phyloP scores from a whole-genome alignment of 768 basidiomycete genomes.

The Mycena latifolia region DNA sequence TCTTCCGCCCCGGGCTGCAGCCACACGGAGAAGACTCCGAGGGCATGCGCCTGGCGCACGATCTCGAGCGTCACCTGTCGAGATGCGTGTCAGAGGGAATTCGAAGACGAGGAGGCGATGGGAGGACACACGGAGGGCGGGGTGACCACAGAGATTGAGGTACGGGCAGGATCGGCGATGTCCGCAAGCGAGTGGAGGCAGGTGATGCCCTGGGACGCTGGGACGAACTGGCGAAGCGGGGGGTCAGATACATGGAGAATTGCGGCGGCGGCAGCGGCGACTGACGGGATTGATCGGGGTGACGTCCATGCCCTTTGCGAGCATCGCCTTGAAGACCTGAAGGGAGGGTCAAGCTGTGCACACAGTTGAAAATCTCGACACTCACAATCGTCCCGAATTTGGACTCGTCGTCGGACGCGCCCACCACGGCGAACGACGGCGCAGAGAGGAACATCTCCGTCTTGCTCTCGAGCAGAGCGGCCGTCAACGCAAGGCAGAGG shows the following conservation, averaged over 20 bases:
- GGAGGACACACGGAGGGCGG: background rate
- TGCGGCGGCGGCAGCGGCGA: background rate
- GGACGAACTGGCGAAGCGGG: constrained; percentile 12
- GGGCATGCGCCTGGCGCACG: background rate
- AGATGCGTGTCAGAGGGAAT: too few species aligned
- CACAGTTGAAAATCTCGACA: too few species aligned
- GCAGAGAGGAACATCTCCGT: background rate
- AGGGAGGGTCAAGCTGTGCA: background rate
- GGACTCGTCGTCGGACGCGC: too few species aligned
- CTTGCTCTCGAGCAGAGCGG: constrained; percentile 14
- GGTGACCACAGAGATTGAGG: background rate
- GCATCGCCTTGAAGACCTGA: constrained; percentile 55
- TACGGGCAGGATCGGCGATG: constrained; percentile 51
- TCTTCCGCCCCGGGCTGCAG: background rate
- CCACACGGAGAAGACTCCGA: background rate
- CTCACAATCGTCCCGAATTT: too few species aligned
- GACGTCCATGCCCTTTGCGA: constrained; percentile 54
- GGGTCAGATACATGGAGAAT: background rate
- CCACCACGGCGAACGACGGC: too few species aligned
- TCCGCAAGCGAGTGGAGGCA: constrained; percentile 56
- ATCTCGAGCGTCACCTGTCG: background rate
- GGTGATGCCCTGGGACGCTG: constrained; percentile 57
- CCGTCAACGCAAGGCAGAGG: too few species aligned
- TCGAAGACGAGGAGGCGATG: too few species aligned
- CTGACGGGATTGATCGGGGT: constrained; percentile 66